Evolutionary conservation across 2,329 filamentous ascomycete genomes (phyloP).

Genomic region (Trichoderma endophyticum): DNA sequence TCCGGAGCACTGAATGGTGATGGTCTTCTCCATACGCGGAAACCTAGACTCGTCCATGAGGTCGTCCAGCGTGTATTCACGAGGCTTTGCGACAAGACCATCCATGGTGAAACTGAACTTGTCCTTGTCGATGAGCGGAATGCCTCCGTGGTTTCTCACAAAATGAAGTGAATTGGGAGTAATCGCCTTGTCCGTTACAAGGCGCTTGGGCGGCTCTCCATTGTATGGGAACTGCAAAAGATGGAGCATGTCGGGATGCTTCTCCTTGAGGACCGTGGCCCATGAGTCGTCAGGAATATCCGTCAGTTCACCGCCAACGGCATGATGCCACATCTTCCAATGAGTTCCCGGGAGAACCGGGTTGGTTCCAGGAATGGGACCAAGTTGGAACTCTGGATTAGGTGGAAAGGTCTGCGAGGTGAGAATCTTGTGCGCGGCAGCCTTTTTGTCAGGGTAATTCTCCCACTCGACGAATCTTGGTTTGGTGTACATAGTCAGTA

Average conservation of each 20-base stretch:
- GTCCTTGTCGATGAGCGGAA: slow-evolving; percentile 5
- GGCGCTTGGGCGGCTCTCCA: slow-evolving; percentile 2
- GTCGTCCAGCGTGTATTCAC: not conserved
- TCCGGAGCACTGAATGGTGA: slow-evolving; percentile 11
- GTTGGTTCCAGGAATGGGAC: not conserved
- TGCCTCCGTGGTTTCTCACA: slow-evolving; percentile 9
- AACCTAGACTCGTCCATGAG: slow-evolving; percentile 12
- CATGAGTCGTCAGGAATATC: slow-evolving; percentile 2
- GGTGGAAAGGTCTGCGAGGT: slow-evolving; percentile 5
- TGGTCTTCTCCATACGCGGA: not conserved
- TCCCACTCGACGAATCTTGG: slow-evolving; percentile 14
- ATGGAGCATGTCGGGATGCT: slow-evolving; percentile 9
- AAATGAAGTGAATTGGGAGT: slow-evolving; percentile 10
- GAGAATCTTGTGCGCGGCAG: slow-evolving; percentile 4
- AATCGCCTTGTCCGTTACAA: not conserved
- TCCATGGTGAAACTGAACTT: slow-evolving; percentile 2
- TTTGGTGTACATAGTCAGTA: not conserved
- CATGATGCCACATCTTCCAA: slow-evolving; percentile 15
- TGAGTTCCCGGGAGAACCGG: slow-evolving; percentile 5
- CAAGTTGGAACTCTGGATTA: slow-evolving; percentile 10
- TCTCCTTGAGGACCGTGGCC: slow-evolving; percentile 5
- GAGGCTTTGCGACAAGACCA: slow-evolving; percentile 2
- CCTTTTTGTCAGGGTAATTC: slow-evolving; percentile 10
- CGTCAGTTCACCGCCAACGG: slow-evolving; percentile 1
- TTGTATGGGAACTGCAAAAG: slow-evolving; percentile 12